Evolutionary conservation across 1,139 yeast species (phyloP).

Genomic region (Zygosaccharomyces sapae): DNA sequence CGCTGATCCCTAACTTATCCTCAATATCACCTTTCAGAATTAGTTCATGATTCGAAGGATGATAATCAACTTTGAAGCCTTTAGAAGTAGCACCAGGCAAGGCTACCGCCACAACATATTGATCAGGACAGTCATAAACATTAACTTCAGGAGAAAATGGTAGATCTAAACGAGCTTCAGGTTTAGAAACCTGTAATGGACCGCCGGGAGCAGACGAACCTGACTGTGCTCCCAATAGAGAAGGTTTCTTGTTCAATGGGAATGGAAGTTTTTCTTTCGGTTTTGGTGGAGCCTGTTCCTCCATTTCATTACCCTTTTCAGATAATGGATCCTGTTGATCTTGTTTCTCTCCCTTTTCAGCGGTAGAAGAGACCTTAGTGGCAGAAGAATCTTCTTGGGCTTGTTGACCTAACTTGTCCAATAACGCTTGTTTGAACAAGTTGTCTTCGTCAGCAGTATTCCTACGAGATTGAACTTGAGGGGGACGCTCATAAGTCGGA

Average conservation of each 20-base stretch:
- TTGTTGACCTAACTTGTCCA: slow-evolving; percentile 1
- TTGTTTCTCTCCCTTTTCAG: slow-evolving; percentile 2
- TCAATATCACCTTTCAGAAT: slow-evolving; percentile 45
- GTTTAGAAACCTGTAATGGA: slow-evolving; percentile 45
- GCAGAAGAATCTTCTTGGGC: slow-evolving; percentile 4
- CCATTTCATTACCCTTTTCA: not conserved
- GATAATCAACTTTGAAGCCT: slow-evolving; percentile 52
- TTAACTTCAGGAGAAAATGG: slow-evolving; percentile 56
- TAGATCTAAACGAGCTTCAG: slow-evolving; percentile 40
- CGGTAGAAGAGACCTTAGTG: no score
- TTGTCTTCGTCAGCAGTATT: slow-evolving; percentile 2
- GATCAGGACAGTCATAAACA: slow-evolving; percentile 45
- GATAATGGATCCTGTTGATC: slow-evolving; percentile 2
- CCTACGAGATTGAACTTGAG: slow-evolving; percentile 1
- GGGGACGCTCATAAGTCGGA: not conserved
- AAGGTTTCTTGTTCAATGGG: slow-evolving; percentile 24
- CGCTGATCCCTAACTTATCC: slow-evolving; percentile 38
- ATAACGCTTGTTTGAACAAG: slow-evolving; percentile 2
- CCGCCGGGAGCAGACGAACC: slow-evolving; percentile 41
- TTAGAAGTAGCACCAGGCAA: slow-evolving; percentile 52
- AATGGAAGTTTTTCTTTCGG: slow-evolving; percentile 16
- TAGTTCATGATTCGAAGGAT: slow-evolving; percentile 49
- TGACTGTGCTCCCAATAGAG: slow-evolving; percentile 31
- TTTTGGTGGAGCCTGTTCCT: slow-evolving; percentile 11
- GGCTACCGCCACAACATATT: slow-evolving; percentile 46